Percentiles rank a stretch among this genome's conserved stretches.
These are phyloP conservation scores for Rhizomucor pusillus DNA, from an alignment of 371 early-diverging fungal species.

Conservation along the genomic window DNA sequence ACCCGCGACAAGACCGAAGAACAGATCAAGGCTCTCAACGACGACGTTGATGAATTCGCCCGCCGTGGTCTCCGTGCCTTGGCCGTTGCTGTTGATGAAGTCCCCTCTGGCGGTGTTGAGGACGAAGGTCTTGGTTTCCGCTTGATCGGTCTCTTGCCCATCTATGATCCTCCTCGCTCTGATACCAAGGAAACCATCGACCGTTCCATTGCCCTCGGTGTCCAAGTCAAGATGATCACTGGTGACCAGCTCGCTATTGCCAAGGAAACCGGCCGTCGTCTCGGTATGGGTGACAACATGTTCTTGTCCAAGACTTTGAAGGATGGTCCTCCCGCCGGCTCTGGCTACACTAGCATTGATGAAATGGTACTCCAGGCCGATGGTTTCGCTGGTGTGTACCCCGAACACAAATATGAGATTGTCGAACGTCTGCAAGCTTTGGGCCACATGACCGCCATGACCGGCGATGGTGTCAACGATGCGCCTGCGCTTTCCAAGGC, in stretches of 20 bases:
- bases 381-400: slow-evolving; percentile 89
- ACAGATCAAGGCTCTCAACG: slow-evolving; percentile 46
- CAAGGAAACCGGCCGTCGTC: slow-evolving; percentile 76
- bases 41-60: slow-evolving; percentile 73
- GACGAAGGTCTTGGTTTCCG: slow-evolving; percentile 49
- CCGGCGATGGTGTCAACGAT: slow-evolving; percentile 97
- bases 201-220: slow-evolving; percentile 79
- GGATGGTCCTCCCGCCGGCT: slow-evolving; percentile 63
- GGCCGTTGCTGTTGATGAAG: slow-evolving; percentile 68
- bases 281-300: slow-evolving; percentile 71
- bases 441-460: slow-evolving; percentile 83
- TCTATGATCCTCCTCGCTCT: slow-evolving; percentile 88
- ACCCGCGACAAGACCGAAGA: slow-evolving; percentile 63
- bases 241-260: slow-evolving; percentile 93
- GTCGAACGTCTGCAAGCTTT: slow-evolving; percentile 83
- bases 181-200: slow-evolving; percentile 82
- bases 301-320: slow-evolving; percentile 73
- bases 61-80: slow-evolving; percentile 80
- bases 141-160: slow-evolving; percentile 64
- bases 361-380: slow-evolving; percentile 76
- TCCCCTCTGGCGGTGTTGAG: slow-evolving; percentile 40
- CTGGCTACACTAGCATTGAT: slow-evolving; percentile 74
- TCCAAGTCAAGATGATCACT: slow-evolving; percentile 93
- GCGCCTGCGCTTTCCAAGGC: slow-evolving; percentile 91
- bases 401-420: slow-evolving; percentile 93